Percentiles rank a stretch among this genome's conserved stretches.
These are phyloP conservation scores for Daldinia childiae DNA, from an alignment of 495 filamentous ascomycete species.

Conservation along the genomic window DNA sequence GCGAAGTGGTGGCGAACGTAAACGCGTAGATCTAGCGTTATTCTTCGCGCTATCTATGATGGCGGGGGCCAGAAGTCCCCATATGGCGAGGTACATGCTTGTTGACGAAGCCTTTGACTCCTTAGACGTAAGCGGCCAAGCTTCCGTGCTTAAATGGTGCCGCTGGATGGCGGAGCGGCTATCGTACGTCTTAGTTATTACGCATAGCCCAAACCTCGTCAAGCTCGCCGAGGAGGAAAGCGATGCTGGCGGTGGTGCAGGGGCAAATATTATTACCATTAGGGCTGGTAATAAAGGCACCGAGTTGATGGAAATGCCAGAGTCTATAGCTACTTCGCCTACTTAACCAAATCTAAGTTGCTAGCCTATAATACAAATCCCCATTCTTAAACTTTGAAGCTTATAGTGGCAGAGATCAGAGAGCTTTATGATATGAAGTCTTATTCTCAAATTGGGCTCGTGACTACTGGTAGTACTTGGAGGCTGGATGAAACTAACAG, in stretches of 20 bases:
- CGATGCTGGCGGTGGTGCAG: slow-evolving; percentile 19
- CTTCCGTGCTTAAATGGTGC: slow-evolving; percentile 42
- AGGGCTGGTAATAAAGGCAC: slow-evolving; percentile 18
- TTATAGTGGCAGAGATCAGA: neutral
- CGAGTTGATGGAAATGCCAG: slow-evolving; percentile 6
- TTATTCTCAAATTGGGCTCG: neutral
- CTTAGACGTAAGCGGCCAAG: slow-evolving; percentile 45
- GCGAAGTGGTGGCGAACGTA: slow-evolving; percentile 49
- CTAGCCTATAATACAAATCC: neutral
- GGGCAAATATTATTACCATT: slow-evolving; percentile 25
- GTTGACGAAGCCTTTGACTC: slow-evolving; percentile 50
- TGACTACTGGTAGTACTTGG: neutral
- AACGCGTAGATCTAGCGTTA: slow-evolving; percentile 49
- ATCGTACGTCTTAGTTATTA: slow-evolving; percentile 43
- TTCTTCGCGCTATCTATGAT: slow-evolving; percentile 50
- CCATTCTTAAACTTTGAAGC: neutral
- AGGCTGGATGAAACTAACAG: too few species aligned
- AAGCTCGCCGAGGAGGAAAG: slow-evolving; percentile 21
- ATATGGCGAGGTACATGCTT: slow-evolving; percentile 48
- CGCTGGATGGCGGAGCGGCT: slow-evolving; percentile 33
- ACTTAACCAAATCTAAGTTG: neutral
- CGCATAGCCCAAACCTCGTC: slow-evolving; percentile 33
- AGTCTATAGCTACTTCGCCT: neutral
- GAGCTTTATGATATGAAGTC: neutral
- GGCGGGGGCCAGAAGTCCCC: slow-evolving; percentile 36